Base-by-base conservation (phyloP, 345 rosid genomes). In the Ceriops decandra region DNA sequence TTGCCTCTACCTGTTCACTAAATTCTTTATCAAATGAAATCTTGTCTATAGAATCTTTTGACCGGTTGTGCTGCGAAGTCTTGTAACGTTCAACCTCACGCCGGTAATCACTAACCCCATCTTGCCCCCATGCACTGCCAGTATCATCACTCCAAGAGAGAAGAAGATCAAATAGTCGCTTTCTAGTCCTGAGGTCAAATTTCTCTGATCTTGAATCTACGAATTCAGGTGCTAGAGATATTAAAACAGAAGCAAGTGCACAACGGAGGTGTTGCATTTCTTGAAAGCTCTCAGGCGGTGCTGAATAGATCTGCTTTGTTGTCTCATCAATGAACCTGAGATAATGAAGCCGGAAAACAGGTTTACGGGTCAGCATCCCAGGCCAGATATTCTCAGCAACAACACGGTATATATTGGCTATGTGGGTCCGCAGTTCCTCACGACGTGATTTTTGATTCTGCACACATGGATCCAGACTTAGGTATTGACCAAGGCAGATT, bases 321-420 rank as follows among this genome's bases (percentile, higher is more conserved):
- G 93, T 81, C 56, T 95, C 99, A 30, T 95, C 98, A 76, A 90
- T 95, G 76, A 95, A 91, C 79, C 85, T 86, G 79, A 91, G 81
- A 86, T 90, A 91, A 82, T 91, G 97, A 70, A 84, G 93, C 77
- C 93, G 93, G 73, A 91, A 85, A 74, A 86, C 90, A 20, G 89
- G 92, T 73, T 91, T 91, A 68, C 91, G 90, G 67, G 80, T 82
- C 80, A 95, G 81, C 91, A 86, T 82, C 68, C 98, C 93, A 70
- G 98, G 99, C 99, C 99, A 95, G 77, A 95, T 82, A 77, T 84
- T 88, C 82, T 95, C 99, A 68, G 99, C 88, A 72, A 95, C 89
- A 60, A 87, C 86, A 42, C 93, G 90, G 72, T 90, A 95, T 72
- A 95, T 95, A 78, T 85, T 95, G 53, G 98, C 95, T 54, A 92